Evolutionary conservation across 2,329 filamentous ascomycete species (phyloP), one percentile per base, ranked within the genome.

Genomic region (Cladosporium sp.): DNA sequence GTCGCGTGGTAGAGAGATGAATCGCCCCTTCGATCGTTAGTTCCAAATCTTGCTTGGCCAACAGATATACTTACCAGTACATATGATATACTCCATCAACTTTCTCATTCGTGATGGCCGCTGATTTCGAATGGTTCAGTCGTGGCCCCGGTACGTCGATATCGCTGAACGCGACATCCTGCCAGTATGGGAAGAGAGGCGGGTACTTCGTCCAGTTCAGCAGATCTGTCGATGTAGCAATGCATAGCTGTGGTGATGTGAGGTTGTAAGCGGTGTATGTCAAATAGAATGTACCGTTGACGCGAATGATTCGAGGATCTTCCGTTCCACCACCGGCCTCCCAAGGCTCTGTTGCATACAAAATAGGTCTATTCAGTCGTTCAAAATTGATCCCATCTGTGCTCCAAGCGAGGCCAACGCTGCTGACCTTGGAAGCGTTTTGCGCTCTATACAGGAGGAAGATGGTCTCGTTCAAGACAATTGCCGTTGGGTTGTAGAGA

Each of bases 381-480:
- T 72, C 73, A 63, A 75, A 75, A 55, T 63, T 66, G 57, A 65
- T 67, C 12, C 73, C 73, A 54, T 74, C 69, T 28, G 59, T 65
- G 2, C 72, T 74, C 73, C 72, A 74, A 3, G 72, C 73, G 1
- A 74, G 66, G 7, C 72, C 72, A 30, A 74, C 69, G 34, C 65
- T 68, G 15, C 71, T 73, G 4, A 66, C 68, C 39, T 69, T 67
- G 15, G 63, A 65, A 1, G 61, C 61, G 60, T 74, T 71, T 59
- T 74, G 73, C 3, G 73, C 72, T 8, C 72, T 69, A 63, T 74
- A 74, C 3, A 75, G 65, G 15, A 75, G 63, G 57, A 69, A 73
- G 37, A 75, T 63, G 8, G 59, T 69, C 17, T 67, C 60, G 30
- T 71, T 66, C 11, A 71, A 58, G 1, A 70, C 68, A 8, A 71